Base-by-base conservation (phyloP, 257 asterid species). In the Jacaranda mimosifolia region DNA sequence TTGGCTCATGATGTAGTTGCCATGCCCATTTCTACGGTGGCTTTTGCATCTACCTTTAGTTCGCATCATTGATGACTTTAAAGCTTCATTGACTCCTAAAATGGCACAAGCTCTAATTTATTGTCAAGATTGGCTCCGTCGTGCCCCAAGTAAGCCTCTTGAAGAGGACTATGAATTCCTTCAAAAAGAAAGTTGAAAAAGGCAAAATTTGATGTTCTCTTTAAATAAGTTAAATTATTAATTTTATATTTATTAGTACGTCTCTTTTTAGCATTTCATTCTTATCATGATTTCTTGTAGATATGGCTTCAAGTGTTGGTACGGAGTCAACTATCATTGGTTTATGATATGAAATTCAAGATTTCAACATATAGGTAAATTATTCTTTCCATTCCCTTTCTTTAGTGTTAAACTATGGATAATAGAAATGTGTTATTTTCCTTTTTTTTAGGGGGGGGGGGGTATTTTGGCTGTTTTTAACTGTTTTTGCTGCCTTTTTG, bases 21-120 rank as follows among this genome's bases (percentile, higher is more conserved):
- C 13, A 42, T 68, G 59, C 70, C 63, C 39, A 58, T 68, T 12
- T 36, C 70, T 19, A 77, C 38, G 3, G 52, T 77, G 17, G 49
- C 75, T 12, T 59, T 39, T 4, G 76, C 68, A 49, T 17, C n/a
- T 7, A 56, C 53, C 14, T 77, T 77, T 45, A 70, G 72, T 66
- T 14, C 45, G 46, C 48, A 35, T 59, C 5, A 69, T 70, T 49
- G 63, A 70, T 57, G 63, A 69, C 38, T 78, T 58, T 59, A 58
- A 57, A 46, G 26, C 57, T 60, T 60, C 72, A 9, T 63, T 69
- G 56, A 26, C 73, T 59, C 64, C 65, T 0, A 55, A 18, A n/a
- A 36, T 62, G 53, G 43, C 56, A 26, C 65, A 78, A 69, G 76
- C 81, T 19, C 36, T 77, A 11, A 39, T 77, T 77, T 77, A 64